phyloP scores from a whole-genome alignment of 2,329 filamentous ascomycete genomes.

The Talaromyces sp. region DNA sequence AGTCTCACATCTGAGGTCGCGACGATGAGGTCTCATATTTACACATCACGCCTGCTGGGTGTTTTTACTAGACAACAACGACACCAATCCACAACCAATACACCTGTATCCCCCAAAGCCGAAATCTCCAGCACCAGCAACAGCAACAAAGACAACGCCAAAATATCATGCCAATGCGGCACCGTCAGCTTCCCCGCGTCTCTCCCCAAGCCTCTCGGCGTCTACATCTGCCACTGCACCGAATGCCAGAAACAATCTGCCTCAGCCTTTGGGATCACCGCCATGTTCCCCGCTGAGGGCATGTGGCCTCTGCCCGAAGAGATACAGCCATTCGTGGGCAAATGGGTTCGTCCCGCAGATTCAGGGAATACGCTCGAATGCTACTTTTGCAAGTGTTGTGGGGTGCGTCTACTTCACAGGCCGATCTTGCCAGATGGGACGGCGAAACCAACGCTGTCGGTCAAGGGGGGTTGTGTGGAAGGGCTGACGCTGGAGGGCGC shows the following conservation, averaged over 20 bases:
- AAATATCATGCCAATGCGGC: conserved; percentile 63
- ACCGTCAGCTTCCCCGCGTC: conserved; percentile 61
- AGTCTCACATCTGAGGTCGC: neutral
- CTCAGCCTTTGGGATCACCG: conserved; percentile 39
- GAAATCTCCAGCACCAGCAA: neutral
- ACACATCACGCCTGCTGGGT: neutral
- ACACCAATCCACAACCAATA: neutral
- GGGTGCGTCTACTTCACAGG: neutral
- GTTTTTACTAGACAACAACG: neutral
- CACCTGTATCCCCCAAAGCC: neutral
- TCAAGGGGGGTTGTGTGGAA: neutral
- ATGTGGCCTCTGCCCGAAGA: neutral
- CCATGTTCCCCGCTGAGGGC: conserved; percentile 7
- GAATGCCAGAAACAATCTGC: conserved; percentile 64
- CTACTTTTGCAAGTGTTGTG: neutral
- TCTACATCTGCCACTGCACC: conserved; percentile 69
- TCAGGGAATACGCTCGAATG: neutral
- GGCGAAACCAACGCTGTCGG: neutral
- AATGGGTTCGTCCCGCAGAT: neutral
- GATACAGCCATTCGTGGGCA: neutral
- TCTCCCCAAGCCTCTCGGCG: conserved; percentile 54
- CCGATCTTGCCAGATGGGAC: neutral
- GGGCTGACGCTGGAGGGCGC: neutral
- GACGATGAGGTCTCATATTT: neutral
- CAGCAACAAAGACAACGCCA: neutral